Evolutionary conservation across 169 alveolate species (phyloP).

Genomic region (Babesia bovis): DNA sequence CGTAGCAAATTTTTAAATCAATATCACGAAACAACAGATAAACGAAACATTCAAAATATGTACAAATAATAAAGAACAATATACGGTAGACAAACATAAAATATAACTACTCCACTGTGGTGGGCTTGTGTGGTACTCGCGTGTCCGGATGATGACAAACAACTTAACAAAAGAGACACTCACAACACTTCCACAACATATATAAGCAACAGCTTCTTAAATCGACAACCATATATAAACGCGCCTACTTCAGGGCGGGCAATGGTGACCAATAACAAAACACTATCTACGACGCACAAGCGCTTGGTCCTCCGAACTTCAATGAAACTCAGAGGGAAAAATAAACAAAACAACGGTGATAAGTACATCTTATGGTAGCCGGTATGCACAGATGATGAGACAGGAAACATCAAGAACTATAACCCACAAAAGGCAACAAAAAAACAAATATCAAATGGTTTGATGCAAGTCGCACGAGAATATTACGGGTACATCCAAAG

Average conservation of each 20-base stretch:
- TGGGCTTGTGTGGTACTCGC: constrained; percentile 51
- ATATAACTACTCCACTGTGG: constrained; percentile 27
- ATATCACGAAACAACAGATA: no score
- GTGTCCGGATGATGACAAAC: constrained; percentile 4
- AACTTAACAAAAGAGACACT: neutral
- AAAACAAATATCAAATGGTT: neutral
- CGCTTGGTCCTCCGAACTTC: neutral
- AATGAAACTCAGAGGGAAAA: neutral
- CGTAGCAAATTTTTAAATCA: no score
- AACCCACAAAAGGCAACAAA: neutral
- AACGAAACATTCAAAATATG: no score
- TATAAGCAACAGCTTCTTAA: neutral
- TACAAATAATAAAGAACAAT: no score
- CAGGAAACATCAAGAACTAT: neutral
- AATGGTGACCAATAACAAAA: constrained; percentile 4
- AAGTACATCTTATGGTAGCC: neutral
- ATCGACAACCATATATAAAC: neutral
- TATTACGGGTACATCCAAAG: no score
- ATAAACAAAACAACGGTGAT: neutral
- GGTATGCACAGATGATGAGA: neutral
- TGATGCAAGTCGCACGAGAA: neutral
- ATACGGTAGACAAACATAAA: no score
- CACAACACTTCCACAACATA: neutral
- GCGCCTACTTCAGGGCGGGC: constrained; percentile 20
- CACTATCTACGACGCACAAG: constrained; percentile 18